phyloP scores from a whole-genome alignment of 2,329 filamentous ascomycete species.

The Colletotrichum orchidophilum region DNA sequence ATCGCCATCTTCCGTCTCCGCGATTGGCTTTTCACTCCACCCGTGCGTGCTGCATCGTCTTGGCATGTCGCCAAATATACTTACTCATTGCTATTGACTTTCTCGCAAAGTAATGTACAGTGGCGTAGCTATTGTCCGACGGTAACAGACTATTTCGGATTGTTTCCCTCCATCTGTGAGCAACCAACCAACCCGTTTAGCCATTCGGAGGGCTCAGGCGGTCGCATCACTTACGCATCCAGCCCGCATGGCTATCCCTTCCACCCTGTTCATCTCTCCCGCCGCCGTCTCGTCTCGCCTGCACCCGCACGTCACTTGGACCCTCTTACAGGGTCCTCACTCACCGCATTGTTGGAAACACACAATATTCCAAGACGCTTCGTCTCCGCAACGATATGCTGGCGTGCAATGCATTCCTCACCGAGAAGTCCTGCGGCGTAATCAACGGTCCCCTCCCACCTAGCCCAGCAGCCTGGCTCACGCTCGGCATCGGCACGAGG shows the following conservation, averaged over 20 bases:
- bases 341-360: neutral
- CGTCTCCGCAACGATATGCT: neutral
- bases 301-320: slow-evolving; percentile 11
- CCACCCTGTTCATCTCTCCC: slow-evolving; percentile 14
- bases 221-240: slow-evolving; percentile 4
- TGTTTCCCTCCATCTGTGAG: neutral
- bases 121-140: no score
- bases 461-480: slow-evolving; percentile 19
- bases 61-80: slow-evolving; percentile 9
- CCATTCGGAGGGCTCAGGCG: neutral
- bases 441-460: neutral
- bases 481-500: neutral
- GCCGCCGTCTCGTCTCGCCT: slow-evolving; percentile 6
- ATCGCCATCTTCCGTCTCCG: neutral
- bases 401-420: neutral
- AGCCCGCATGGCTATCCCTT: slow-evolving; percentile 8
- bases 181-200: neutral
- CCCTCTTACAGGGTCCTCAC: neutral
- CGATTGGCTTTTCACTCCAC: slow-evolving; percentile 12
- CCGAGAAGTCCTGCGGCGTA: neutral
- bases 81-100: no score
- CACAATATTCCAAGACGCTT: neutral
- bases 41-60: slow-evolving; percentile 16
- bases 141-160: neutral
- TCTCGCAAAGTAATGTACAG: no score